Conservation (phyloP, 768 basidiomycete species). For the Cystofilobasidium macerans region DNA sequence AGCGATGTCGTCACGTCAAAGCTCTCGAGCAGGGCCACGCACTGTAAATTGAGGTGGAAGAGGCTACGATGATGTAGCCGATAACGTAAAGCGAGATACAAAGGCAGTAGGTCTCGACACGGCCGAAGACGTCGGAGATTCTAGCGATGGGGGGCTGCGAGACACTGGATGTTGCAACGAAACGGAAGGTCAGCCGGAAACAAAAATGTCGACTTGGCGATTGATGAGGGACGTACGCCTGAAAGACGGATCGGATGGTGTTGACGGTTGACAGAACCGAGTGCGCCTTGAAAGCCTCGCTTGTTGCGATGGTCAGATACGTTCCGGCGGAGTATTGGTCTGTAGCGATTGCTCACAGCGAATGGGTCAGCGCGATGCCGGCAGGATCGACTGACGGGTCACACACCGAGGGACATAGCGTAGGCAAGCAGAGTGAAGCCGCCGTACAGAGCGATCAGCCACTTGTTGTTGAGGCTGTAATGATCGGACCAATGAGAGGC, state of each 20-base stretch:
- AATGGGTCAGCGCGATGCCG: not conserved
- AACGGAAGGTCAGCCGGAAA: not conserved
- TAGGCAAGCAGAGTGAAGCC: slow-evolving; percentile 35
- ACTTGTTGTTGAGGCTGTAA: slow-evolving; percentile 28
- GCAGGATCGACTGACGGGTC: not conserved
- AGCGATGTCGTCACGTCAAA: no score
- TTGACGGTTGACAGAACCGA: slow-evolving; percentile 34
- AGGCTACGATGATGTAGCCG: slow-evolving; percentile 33
- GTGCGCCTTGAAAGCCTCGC: slow-evolving; percentile 32
- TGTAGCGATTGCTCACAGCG: slow-evolving; percentile 3
- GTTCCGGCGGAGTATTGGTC: slow-evolving; percentile 32
- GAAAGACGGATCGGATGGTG: slow-evolving; percentile 34
- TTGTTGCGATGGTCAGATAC: slow-evolving; percentile 33
- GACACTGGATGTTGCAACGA: slow-evolving; percentile 17
- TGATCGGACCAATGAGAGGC: not conserved
- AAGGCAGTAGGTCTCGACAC: slow-evolving; percentile 33
- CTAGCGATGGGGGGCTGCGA: slow-evolving; percentile 37
- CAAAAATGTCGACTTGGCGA: no score
- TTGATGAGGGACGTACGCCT: slow-evolving; percentile 31
- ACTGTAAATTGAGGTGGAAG: slow-evolving; percentile 33
- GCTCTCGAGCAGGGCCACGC: no score
- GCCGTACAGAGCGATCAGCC: slow-evolving; percentile 31
- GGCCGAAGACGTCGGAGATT: slow-evolving; percentile 34
- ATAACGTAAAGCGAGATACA: slow-evolving; percentile 34
- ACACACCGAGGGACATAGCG: slow-evolving; percentile 33